Conservation (phyloP, 1,284 basidiomycete species). For the Moniliella sp. region DNA sequence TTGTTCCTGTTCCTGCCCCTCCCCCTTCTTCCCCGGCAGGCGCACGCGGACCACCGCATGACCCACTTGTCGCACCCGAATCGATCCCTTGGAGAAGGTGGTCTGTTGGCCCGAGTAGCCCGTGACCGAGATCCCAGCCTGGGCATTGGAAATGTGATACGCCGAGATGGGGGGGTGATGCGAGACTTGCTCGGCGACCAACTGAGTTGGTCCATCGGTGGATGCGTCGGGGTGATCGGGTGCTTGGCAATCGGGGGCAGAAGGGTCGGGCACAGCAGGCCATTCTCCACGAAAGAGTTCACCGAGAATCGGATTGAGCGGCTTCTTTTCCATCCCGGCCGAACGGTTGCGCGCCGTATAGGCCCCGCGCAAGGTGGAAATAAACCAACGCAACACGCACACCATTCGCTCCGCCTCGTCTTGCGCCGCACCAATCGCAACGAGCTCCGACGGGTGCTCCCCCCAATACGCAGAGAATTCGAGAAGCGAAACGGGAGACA, state of each 20-base stretch:
- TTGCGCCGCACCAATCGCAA: conserved; percentile 13
- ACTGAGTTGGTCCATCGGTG: conserved; percentile 84
- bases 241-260: conserved; percentile 52
- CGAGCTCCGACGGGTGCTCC: conserved; percentile 26
- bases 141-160: conserved; percentile 55
- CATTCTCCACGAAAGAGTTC: conserved; percentile 70
- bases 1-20: conserved; percentile 46
- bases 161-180: conserved; percentile 42
- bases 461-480: conserved; percentile 33
- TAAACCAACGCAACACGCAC: conserved; percentile 29
- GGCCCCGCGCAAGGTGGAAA: conserved; percentile 63
- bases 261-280: too few species aligned
- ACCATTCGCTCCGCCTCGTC: conserved; percentile 30
- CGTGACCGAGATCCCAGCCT: conserved; percentile 55
- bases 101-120: conserved; percentile 95
- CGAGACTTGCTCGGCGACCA: conserved; percentile 6
- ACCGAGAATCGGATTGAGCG: conserved; percentile 81
- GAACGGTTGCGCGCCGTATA: conserved; percentile 45
- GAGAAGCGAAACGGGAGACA: conserved; percentile 32
- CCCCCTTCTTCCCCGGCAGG: conserved; percentile 58
- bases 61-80: conserved; percentile 81
- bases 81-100: conserved; percentile 45
- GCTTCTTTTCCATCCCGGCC: conserved; percentile 81
- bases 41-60: too few species aligned
- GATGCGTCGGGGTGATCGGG: conserved; percentile 53